Base-by-base conservation (phyloP, 169 alveolate genomes). In the Plasmodium knowlesi region DNA sequence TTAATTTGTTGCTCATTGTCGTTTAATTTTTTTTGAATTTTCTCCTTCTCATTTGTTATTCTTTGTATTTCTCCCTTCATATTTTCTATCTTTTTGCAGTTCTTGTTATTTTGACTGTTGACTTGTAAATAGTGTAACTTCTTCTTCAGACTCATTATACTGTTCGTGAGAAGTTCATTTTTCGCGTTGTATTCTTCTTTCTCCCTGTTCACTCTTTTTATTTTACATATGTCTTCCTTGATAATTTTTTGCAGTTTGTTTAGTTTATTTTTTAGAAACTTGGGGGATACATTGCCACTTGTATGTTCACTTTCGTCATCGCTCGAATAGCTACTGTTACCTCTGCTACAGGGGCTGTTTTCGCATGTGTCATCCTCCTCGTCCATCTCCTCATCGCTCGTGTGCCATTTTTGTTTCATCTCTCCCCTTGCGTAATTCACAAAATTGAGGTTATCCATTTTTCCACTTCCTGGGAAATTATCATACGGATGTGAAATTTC, bases 1-100 rank as follows among this genome's bases (percentile, higher is more conserved):
- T 84, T 84, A 46, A 84, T 84, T 32, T 73, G 76, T 43, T 84
- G 83, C 54, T 84, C 93, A 84, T 84, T 84, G 41, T 84, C 84
- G 61, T 73, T 73, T 84, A 84, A 73, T 73, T 84, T 84, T 72
- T 84, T 71, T 84, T 84, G 93, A 43, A 84, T 84, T 34, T 84
- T 84, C 37, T 84, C 25, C 41, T 84, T 84, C 50, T 84, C 93
- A 30, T 84, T 73, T 84, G 93, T 73, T 32, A 84, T 84, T 84
- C 53, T 84, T 84, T 32, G 25, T 10, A 84, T 73, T 73, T 84
- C 84, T 14, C 67, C 61, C 28, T 84, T 84, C 93, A 84, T 84
- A 32, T 72, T 46, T 73, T 84, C 76, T 25, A 84, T 84, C 39
- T 84, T 71, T 54, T 84, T 84, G 41, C 84, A 72, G 19, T 84